Percentiles rank a stretch among this genome's conserved stretches.
phyloP scores from a whole-genome alignment of 768 basidiomycete genomes.

The Leccinum truebloodii region DNA sequence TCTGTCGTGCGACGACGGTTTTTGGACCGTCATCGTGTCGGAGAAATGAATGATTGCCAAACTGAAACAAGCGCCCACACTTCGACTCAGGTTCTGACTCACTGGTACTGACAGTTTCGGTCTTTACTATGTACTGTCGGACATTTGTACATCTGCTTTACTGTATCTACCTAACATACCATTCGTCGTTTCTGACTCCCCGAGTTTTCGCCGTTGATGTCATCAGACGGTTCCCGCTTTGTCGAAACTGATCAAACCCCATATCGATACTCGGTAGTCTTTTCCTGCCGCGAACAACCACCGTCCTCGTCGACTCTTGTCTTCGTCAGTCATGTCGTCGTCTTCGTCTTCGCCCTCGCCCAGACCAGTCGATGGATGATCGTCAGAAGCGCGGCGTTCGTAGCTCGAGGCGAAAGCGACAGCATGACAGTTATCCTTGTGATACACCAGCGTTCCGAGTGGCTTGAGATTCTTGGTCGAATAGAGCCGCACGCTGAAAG shows the following conservation, averaged over 20 bases:
- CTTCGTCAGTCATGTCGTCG: slow-evolving; percentile 51
- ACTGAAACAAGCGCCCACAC: too few relatives aligned
- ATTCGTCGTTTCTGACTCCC: not conserved
- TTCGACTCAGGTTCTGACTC: too few relatives aligned
- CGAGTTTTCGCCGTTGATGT: not conserved
- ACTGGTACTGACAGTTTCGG: too few relatives aligned
- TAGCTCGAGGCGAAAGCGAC: slow-evolving; percentile 61
- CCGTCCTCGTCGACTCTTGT: slow-evolving; percentile 44
- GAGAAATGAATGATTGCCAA: too few relatives aligned
- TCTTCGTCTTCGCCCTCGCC: slow-evolving; percentile 28
- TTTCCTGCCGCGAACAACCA: slow-evolving; percentile 71
- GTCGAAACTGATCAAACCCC: slow-evolving; percentile 55
- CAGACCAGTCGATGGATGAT: not conserved
- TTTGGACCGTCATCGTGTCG: too few relatives aligned
- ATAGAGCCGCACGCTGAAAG: slow-evolving; percentile 72
- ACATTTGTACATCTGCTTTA: slow-evolving; percentile 8
- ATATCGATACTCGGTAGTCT: slow-evolving; percentile 70
- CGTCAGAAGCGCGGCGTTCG: slow-evolving; percentile 12
- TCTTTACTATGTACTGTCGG: not conserved
- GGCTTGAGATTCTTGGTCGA: slow-evolving; percentile 78
- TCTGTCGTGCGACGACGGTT: not conserved
- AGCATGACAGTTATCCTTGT: slow-evolving; percentile 75
- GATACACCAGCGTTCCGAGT: slow-evolving; percentile 82
- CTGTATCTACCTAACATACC: slow-evolving; percentile 19
- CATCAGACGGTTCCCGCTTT: slow-evolving; percentile 1